These are phyloP conservation scores for Agastache rugosa DNA, from an alignment of 257 asterid species.

Conservation along the genomic window DNA sequence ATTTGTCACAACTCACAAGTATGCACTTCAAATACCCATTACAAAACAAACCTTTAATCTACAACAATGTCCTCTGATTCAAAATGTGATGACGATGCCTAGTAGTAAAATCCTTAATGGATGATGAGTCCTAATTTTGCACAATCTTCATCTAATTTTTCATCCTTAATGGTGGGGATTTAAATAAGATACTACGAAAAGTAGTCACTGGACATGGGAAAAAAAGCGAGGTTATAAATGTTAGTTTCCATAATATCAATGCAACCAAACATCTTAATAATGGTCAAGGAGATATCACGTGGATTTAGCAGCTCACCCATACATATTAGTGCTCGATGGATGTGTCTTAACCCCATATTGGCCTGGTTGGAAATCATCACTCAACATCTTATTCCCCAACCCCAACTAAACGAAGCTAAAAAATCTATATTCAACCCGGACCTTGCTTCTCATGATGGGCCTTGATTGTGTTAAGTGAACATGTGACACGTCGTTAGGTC, in stretches of 20 bases:
- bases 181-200: background rate
- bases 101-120: background rate
- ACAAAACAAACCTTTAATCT: too few species aligned
- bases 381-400: background rate
- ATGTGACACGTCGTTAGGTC: background rate
- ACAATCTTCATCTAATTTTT: background rate
- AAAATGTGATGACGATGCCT: background rate
- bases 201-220: background rate
- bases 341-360: background rate
- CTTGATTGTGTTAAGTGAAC: background rate
- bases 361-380: background rate
- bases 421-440: background rate
- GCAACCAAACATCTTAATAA: background rate
- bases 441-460: background rate
- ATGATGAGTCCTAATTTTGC: background rate
- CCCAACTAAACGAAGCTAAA: background rate
- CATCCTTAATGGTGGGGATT: background rate
- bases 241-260: background rate
- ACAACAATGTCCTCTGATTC: too few species aligned
- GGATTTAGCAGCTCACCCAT: background rate
- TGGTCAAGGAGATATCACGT: background rate
- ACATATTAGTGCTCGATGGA: background rate
- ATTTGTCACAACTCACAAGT: too few species aligned
- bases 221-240: background rate
- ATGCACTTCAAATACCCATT: too few species aligned